These are phyloP conservation scores for Solanum phureja DNA, from an alignment of 257 asterid genomes.

Conservation along the genomic window DNA sequence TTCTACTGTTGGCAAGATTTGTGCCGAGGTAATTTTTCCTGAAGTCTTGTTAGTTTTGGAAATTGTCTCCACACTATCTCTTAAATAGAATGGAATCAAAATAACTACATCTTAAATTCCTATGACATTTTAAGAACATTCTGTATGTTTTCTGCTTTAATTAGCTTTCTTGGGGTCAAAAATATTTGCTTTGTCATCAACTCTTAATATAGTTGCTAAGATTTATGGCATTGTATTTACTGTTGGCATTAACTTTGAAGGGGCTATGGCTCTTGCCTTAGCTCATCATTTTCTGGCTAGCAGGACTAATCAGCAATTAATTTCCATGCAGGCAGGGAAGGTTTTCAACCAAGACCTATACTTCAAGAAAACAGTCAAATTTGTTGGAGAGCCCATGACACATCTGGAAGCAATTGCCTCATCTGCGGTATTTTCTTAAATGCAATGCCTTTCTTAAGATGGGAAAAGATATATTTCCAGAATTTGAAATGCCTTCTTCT, in stretches of 20 bases:
- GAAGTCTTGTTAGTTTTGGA: background rate
- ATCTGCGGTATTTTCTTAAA: constrained; percentile 44
- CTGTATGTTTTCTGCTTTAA: background rate
- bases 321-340: constrained; percentile 70
- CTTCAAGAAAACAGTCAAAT: constrained; percentile 64
- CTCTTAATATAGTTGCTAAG: background rate
- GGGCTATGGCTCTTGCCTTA: background rate
- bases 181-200: background rate
- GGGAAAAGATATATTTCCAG: background rate
- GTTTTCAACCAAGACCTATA: constrained; percentile 74
- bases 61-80: background rate
- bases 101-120: background rate
- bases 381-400: constrained; percentile 78
- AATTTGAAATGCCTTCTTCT: background rate
- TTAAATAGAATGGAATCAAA: background rate
- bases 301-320: background rate
- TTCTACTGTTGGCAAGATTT: constrained; percentile 72
- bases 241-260: background rate
- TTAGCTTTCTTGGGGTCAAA: background rate
- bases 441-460: background rate
- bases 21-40: constrained; percentile 49
- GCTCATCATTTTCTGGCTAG: background rate
- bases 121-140: background rate
- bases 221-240: background rate
- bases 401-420: constrained; percentile 92